phyloP scores from a whole-genome alignment of 1,284 basidiomycete species.

The Heliocybe sulcata region DNA sequence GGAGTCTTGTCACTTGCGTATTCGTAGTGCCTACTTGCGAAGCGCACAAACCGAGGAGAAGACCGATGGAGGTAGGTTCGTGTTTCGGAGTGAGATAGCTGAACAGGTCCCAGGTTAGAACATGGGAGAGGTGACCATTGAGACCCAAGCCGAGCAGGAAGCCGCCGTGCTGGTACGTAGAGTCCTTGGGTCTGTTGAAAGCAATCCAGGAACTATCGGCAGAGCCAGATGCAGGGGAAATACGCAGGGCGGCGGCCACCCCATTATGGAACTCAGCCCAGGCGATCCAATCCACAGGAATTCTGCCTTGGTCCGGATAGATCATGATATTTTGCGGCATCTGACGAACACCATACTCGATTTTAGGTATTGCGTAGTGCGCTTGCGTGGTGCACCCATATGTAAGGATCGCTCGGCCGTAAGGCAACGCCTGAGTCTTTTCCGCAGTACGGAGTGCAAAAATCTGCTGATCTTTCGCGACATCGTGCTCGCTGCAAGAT shows the following conservation, averaged over 20 bases:
- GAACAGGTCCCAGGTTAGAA: slow-evolving; percentile 88
- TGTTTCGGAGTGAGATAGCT: slow-evolving; percentile 93
- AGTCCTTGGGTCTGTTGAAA: slow-evolving; percentile 83
- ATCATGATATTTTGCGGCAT: slow-evolving; percentile 63
- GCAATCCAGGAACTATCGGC: slow-evolving; percentile 92
- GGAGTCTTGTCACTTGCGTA: slow-evolving; percentile 80
- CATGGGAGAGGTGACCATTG: slow-evolving; percentile 81
- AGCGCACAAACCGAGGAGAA: slow-evolving; percentile 87
- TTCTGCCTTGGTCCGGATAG: slow-evolving; percentile 57
- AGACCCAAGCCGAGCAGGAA: slow-evolving; percentile 92
- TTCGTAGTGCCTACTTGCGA: slow-evolving; percentile 90
- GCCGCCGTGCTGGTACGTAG: slow-evolving; percentile 90
- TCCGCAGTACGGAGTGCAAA: slow-evolving; percentile 76
- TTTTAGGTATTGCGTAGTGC: slow-evolving; percentile 71
- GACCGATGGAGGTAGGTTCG: slow-evolving; percentile 89
- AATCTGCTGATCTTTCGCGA: slow-evolving; percentile 74
- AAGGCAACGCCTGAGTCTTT: slow-evolving; percentile 78
- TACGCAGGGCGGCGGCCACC: slow-evolving; percentile 84
- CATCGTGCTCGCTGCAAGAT: slow-evolving; percentile 63
- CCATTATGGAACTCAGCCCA: slow-evolving; percentile 99
- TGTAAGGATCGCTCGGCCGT: slow-evolving; percentile 84
- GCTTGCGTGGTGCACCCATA: slow-evolving; percentile 71
- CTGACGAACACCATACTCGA: slow-evolving; percentile 74
- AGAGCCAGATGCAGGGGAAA: slow-evolving; percentile 68
- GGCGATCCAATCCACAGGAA: slow-evolving; percentile 60